A percentile compares a stretch with the other conserved stretches of the same genome.
Evolutionary conservation across 805 yeast species (phyloP).

Genomic region (Myxozyma monticola): DNA sequence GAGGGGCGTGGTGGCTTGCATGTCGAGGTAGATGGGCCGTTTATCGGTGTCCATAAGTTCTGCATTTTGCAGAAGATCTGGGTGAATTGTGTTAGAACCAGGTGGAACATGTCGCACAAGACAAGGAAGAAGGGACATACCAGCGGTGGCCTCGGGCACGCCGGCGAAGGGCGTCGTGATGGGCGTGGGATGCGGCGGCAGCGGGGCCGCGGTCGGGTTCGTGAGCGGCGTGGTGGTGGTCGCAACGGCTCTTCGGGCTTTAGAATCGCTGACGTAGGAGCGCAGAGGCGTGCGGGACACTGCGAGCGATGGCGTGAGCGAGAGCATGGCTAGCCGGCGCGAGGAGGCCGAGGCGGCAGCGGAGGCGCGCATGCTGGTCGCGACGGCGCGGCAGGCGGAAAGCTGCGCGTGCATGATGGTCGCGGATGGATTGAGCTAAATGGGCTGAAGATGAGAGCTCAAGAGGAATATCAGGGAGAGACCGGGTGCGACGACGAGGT

Average conservation of each 20-base stretch:
- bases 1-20: constrained; percentile 98
- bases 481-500: no score
- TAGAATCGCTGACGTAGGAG: constrained; percentile 6
- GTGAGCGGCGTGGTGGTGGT: constrained; percentile 18
- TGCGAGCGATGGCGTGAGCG: no score
- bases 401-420: neutral
- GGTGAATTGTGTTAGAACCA: no score
- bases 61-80: constrained; percentile 22
- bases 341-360: no score
- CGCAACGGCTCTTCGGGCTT: constrained; percentile 14
- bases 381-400: no score
- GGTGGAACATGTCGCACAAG: neutral
- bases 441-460: no score
- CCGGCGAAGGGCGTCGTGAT: constrained; percentile 10
- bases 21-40: constrained; percentile 92
- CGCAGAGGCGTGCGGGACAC: no score
- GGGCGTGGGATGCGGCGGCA: no score
- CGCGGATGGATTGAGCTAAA: neutral
- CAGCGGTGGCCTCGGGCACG: constrained; percentile 3
- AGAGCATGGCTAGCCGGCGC: no score
- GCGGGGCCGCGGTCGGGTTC: constrained; percentile 12
- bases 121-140: constrained; percentile 1
- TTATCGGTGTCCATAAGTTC: constrained; percentile 23
- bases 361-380: no score
- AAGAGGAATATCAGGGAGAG: no score